These are phyloP conservation scores for Daldinia bambusicola DNA, from an alignment of 495 filamentous ascomycete genomes.

Conservation along the genomic window DNA sequence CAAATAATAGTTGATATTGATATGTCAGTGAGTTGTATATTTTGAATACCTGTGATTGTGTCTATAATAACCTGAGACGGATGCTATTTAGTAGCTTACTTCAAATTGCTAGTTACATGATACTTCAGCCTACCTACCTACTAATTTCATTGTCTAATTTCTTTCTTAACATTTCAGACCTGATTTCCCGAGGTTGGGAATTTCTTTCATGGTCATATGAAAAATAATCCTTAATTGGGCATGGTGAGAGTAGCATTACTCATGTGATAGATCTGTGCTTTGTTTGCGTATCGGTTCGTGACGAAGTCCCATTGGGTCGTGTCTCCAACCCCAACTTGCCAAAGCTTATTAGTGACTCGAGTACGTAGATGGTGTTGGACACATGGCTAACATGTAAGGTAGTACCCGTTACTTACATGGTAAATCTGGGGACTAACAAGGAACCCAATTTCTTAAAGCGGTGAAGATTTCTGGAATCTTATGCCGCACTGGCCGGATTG, in stretches of 20 bases:
- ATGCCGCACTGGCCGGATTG: conserved; percentile 34
- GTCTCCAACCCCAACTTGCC: not conserved
- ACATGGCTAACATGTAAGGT: no score
- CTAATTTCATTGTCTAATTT: no score
- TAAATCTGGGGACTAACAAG: not conserved
- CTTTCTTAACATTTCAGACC: not conserved
- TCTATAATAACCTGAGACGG: no score
- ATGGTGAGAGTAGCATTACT: not conserved
- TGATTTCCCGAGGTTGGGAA: not conserved
- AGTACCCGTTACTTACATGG: no score
- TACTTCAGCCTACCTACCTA: no score
- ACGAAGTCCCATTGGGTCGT: no score
- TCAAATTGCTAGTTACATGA: no score
- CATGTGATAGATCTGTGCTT: not conserved
- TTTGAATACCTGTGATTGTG: no score
- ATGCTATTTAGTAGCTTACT: no score
- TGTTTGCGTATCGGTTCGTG: not conserved
- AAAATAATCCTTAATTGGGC: not conserved
- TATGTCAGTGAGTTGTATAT: no score
- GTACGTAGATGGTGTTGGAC: not conserved
- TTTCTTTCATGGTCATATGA: not conserved
- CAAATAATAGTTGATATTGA: no score
- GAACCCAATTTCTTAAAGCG: conserved; percentile 10
- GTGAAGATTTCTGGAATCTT: conserved; percentile 32
- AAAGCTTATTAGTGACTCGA: not conserved